Conservation (phyloP, 1,284 basidiomycete genomes). For the Schizophyllum amplum region DNA sequence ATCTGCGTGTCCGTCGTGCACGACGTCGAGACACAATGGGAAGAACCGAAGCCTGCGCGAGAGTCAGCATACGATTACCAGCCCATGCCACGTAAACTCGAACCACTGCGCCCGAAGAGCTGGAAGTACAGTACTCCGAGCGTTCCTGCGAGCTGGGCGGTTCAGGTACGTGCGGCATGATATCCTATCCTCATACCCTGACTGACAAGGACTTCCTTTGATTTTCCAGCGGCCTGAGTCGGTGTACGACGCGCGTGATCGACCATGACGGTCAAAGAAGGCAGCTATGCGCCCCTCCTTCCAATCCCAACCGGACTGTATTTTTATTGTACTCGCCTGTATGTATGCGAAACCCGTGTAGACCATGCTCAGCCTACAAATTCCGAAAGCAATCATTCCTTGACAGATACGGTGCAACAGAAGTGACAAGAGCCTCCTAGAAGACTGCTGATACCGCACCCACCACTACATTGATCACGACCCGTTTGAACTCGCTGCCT, state of each 20-base stretch:
- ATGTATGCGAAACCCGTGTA: neutral
- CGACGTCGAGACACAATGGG: neutral
- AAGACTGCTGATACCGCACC: too few species aligned
- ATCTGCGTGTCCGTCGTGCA: neutral
- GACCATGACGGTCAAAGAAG: neutral
- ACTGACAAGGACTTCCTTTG: too few species aligned
- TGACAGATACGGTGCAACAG: too few species aligned
- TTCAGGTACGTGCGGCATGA: neutral
- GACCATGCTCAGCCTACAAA: too few species aligned
- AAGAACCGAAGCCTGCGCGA: neutral
- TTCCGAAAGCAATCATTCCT: too few species aligned
- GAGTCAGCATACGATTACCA: neutral
- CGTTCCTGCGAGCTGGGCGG: neutral
- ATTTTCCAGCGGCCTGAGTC: neutral
- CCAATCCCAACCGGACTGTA: neutral
- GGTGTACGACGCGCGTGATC: neutral
- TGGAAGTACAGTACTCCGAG: neutral
- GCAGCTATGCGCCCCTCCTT: neutral
- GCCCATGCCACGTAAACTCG: neutral
- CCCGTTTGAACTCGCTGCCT: too few species aligned
- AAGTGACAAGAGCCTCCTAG: too few species aligned
- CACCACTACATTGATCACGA: too few species aligned
- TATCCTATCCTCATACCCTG: too few species aligned
- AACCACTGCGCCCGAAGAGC: neutral
- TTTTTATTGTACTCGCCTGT: neutral